Percentiles rank a stretch among this genome's conserved stretches.
These are phyloP conservation scores for Termitomyces eurrhizus DNA, from an alignment of 768 basidiomycete genomes.

Conservation along the genomic window DNA sequence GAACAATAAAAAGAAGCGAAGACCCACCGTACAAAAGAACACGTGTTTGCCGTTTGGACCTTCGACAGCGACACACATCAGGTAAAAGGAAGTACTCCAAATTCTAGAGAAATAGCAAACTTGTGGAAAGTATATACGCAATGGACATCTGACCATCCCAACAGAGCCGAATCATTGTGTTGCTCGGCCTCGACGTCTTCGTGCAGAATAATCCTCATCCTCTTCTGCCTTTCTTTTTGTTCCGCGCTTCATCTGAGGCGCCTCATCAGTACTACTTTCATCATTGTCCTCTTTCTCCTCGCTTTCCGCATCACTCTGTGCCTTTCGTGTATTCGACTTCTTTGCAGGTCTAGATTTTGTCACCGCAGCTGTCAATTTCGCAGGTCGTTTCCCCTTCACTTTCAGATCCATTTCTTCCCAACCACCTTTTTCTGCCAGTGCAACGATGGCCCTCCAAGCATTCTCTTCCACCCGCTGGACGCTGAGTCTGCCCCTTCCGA, in stretches of 20 bases:
- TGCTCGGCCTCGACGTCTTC: constrained; percentile 4
- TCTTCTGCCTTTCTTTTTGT: constrained; percentile 10
- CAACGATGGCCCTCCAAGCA: constrained; percentile 60
- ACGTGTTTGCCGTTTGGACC: not conserved
- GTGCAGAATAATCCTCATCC: constrained; percentile 3
- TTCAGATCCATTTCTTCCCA: constrained; percentile 58
- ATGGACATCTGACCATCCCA: not conserved
- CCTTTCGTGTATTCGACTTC: constrained; percentile 15
- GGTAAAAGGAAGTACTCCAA: too few species aligned
- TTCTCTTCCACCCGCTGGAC: constrained; percentile 73
- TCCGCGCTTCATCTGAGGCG: constrained; percentile 12
- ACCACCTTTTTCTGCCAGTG: constrained; percentile 69
- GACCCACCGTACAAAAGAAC: not conserved
- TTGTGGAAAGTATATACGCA: not conserved
- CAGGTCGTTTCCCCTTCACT: constrained; percentile 21
- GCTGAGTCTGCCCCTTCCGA: constrained; percentile 79
- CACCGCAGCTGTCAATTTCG: constrained; percentile 15
- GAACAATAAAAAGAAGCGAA: not conserved
- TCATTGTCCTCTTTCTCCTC: constrained; percentile 18
- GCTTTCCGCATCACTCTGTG: constrained; percentile 11
- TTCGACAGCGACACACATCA: too few species aligned
- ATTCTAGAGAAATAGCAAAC: not conserved
- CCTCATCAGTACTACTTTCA: constrained; percentile 9
- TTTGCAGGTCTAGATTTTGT: constrained; percentile 17
- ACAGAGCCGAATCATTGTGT: constrained; percentile 1